Percentiles rank a stretch among this genome's conserved stretches.
These are phyloP conservation scores for Claviceps digitariae DNA, from an alignment of 2,329 filamentous ascomycete species.

Conservation along the genomic window DNA sequence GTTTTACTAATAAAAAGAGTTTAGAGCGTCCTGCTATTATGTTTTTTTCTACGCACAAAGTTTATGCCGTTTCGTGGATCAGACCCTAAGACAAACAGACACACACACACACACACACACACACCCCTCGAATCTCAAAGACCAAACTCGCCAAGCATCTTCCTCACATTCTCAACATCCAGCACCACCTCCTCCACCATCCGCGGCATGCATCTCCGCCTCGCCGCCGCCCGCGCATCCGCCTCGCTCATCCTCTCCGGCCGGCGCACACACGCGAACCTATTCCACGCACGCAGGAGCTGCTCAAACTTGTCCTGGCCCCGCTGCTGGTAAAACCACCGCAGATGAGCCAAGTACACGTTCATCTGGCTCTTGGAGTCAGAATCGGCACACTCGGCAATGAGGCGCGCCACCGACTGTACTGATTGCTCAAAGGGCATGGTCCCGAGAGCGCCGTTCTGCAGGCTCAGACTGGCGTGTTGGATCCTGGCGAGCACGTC, in stretches of 20 bases:
- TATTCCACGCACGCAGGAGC: neutral
- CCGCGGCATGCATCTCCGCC: neutral
- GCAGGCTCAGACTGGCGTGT: neutral
- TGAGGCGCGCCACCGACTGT: neutral
- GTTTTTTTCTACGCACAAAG: no score
- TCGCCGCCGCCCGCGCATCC: neutral
- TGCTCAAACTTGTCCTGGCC: neutral
- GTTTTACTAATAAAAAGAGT: no score
- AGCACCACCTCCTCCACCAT: neutral
- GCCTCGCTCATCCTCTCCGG: neutral
- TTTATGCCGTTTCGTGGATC: no score
- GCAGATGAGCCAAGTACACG: neutral
- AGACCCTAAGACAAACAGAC: no score
- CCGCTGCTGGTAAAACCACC: neutral
- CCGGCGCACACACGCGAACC: neutral
- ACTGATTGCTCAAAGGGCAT: neutral
- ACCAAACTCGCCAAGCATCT: neutral
- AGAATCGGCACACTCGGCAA: neutral
- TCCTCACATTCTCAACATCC: neutral
- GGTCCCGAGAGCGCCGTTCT: neutral
- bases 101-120: no score
- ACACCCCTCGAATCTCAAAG: neutral
- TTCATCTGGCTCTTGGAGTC: neutral
- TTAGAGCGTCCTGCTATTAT: no score
- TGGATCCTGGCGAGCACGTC: neutral